Evolutionary conservation across 148 eudicot genomes (phyloP).

Genomic region (Tetragonia tetragonoides): DNA sequence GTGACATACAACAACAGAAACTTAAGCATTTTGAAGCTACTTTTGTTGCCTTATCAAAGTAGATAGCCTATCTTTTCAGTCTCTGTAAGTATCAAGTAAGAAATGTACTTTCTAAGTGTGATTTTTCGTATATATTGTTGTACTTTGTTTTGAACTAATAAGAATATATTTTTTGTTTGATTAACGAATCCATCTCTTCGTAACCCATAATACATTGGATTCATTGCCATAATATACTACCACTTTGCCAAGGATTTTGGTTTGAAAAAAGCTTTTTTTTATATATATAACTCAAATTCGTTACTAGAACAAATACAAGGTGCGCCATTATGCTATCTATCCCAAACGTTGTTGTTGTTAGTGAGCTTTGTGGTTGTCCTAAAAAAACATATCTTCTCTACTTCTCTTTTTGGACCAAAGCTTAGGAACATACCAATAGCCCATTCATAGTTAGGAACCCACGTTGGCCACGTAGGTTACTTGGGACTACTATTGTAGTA

Average conservation of each 20-base stretch:
- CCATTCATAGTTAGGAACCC: too few species aligned
- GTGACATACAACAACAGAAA: conserved; percentile 14
- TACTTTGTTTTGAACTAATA: conserved; percentile 15
- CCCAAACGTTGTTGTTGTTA: too few species aligned
- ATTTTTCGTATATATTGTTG: not conserved
- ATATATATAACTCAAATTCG: too few species aligned
- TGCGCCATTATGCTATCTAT: too few species aligned
- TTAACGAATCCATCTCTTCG: not conserved
- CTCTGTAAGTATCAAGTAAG: conserved; percentile 19
- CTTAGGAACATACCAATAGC: too few species aligned
- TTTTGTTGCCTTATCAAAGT: conserved; percentile 32
- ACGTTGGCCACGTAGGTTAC: too few species aligned
- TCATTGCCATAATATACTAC: not conserved
- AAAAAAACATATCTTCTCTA: too few species aligned
- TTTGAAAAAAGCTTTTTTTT: too few species aligned
- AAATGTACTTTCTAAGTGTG: conserved; percentile 11
- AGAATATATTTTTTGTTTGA: not conserved
- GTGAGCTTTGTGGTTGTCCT: too few species aligned
- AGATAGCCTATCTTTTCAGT: conserved; percentile 26
- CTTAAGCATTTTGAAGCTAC: conserved; percentile 28
- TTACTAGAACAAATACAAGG: too few species aligned
- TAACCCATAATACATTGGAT: not conserved
- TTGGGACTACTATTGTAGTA: too few species aligned
- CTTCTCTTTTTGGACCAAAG: too few species aligned
- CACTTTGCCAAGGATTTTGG: not conserved